These are phyloP conservation scores for Mycena floridula DNA, from an alignment of 768 basidiomycete species.

Conservation along the genomic window DNA sequence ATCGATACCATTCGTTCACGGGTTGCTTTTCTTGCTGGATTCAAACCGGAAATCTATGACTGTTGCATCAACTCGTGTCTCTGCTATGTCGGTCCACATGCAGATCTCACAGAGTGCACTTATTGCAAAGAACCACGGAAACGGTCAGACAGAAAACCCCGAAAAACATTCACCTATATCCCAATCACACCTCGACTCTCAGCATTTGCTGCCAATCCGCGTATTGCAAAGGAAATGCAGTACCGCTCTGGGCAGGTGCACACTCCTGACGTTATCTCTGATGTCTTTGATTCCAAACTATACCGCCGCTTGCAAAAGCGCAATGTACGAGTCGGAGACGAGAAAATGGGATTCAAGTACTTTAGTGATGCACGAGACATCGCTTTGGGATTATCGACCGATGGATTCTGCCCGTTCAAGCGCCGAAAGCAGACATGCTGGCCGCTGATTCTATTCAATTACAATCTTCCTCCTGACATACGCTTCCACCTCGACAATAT, in stretches of 20 bases:
- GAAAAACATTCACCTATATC: slow-evolving; percentile 27
- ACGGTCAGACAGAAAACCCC: slow-evolving; percentile 13
- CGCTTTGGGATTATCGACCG: slow-evolving; percentile 26
- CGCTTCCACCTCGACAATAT: slow-evolving; percentile 19
- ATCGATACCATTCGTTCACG: too few species aligned
- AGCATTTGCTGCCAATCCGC: too few species aligned
- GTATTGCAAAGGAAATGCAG: not conserved
- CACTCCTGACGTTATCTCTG: slow-evolving; percentile 7
- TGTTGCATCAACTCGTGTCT: slow-evolving; percentile 39
- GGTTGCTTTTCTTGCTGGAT: slow-evolving; percentile 16
- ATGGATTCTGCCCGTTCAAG: slow-evolving; percentile 28
- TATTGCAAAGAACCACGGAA: slow-evolving; percentile 26
- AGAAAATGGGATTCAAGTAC: slow-evolving; percentile 13
- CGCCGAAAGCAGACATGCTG: too few species aligned
- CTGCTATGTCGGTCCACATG: slow-evolving; percentile 27
- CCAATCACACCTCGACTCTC: slow-evolving; percentile 31
- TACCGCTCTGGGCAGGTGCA: not conserved
- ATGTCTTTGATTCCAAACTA: slow-evolving; percentile 23
- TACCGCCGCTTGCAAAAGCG: slow-evolving; percentile 13
- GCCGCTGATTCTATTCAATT: too few species aligned
- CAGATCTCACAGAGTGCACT: slow-evolving; percentile 23
- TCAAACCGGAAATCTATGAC: slow-evolving; percentile 20
- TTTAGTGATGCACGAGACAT: slow-evolving; percentile 27
- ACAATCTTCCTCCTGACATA: too few species aligned
- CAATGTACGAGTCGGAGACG: slow-evolving; percentile 16